A percentile compares a stretch with the other conserved stretches of the same genome.
Evolutionary conservation across 2,329 filamentous ascomycete genomes (phyloP).

Genomic region (Colletotrichum tropicale): DNA sequence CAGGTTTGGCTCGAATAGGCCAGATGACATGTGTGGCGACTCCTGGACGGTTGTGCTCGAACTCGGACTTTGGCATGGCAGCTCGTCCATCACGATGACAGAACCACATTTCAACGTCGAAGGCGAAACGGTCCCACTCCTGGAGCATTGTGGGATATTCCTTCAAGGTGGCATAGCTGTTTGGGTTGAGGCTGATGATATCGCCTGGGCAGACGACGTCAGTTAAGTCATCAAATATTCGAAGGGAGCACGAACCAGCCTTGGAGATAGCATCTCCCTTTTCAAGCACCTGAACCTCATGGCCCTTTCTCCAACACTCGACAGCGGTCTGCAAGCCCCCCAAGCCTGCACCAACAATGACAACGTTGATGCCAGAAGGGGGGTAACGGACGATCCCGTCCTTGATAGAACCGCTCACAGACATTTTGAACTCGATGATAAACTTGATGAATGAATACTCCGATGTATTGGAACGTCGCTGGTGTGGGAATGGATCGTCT

Average conservation of each 20-base stretch:
- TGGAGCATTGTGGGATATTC: not conserved
- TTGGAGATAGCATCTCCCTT: not conserved
- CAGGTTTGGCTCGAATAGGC: not conserved
- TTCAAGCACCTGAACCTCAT: slow-evolving; percentile 20
- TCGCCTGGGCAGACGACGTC: not conserved
- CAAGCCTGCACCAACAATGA: slow-evolving; percentile 20
- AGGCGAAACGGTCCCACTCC: not conserved
- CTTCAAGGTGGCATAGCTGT: not conserved
- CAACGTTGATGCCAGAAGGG: not conserved
- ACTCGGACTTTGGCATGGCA: not conserved
- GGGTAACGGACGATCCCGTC: not conserved
- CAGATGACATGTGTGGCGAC: not conserved
- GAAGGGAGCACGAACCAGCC: no score
- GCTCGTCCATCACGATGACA: not conserved
- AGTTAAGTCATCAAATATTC: no score
- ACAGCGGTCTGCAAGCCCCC: slow-evolving; percentile 14
- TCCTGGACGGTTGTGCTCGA: not conserved
- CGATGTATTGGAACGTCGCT: no score
- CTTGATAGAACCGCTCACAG: not conserved
- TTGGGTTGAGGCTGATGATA: not conserved
- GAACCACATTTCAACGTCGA: not conserved
- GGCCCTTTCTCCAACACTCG: slow-evolving; percentile 22
- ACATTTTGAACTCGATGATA: no score
- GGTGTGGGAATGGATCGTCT: no score
- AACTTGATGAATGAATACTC: no score